These are phyloP conservation scores for Knufia fluminis DNA, from an alignment of 2,329 filamentous ascomycete species.

Conservation along the genomic window DNA sequence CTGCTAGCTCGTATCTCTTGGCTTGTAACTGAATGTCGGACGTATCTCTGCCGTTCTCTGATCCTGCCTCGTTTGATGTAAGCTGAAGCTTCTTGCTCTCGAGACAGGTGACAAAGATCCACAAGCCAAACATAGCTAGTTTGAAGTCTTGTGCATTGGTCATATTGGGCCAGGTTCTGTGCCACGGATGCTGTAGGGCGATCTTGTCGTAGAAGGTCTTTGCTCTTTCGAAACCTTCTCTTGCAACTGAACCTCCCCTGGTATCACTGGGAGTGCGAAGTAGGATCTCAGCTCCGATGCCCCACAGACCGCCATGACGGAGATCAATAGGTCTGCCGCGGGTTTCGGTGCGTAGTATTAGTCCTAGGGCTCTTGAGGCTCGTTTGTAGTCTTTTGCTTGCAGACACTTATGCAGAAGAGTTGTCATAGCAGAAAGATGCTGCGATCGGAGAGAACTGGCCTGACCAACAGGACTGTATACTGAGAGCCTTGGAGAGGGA, in stretches of 20 bases:
- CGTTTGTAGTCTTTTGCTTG: slow-evolving; percentile 60
- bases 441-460: slow-evolving; percentile 33
- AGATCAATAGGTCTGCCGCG: slow-evolving; percentile 55
- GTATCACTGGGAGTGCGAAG: slow-evolving; percentile 41
- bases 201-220: slow-evolving; percentile 67
- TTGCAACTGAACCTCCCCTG: slow-evolving; percentile 7
- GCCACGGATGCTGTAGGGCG: slow-evolving; percentile 67
- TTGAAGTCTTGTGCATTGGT: slow-evolving; percentile 68
- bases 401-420: slow-evolving; percentile 64
- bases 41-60: slow-evolving; percentile 18
- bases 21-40: not conserved
- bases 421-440: slow-evolving; percentile 59
- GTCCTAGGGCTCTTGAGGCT: slow-evolving; percentile 64
- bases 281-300: slow-evolving; percentile 73
- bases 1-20: slow-evolving; percentile 38
- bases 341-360: slow-evolving; percentile 58
- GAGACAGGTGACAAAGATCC: slow-evolving; percentile 65
- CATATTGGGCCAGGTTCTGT: slow-evolving; percentile 48
- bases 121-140: slow-evolving; percentile 68
- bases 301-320: slow-evolving; percentile 63
- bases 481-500: slow-evolving; percentile 22
- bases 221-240: slow-evolving; percentile 47
- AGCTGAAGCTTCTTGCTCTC: slow-evolving; percentile 44
- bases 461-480: slow-evolving; percentile 19
- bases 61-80: slow-evolving; percentile 26